Conservation (phyloP, 495 filamentous ascomycete species). For the Tuber brumale region DNA sequence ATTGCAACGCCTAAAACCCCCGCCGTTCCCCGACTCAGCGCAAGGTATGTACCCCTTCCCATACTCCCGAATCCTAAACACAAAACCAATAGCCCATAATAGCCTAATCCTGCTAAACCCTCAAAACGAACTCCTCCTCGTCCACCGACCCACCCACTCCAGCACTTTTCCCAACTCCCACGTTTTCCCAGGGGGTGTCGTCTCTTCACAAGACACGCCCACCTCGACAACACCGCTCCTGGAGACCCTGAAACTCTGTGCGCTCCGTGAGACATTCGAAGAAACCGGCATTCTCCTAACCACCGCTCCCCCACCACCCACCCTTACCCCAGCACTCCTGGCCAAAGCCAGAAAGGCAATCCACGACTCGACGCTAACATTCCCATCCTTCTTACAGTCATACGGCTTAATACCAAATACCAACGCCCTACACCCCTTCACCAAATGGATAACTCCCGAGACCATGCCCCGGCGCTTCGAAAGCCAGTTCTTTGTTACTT, state of each 20-base stretch:
- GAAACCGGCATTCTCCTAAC: conserved; percentile 87
- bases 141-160: conserved; percentile 76
- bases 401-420: conserved; percentile 10
- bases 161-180: conserved; percentile 83
- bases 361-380: conserved; percentile 53
- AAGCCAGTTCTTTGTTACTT: conserved; percentile 94
- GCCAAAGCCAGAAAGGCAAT: conserved; percentile 63
- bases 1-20: conserved; percentile 6
- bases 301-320: conserved; percentile 50
- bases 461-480: conserved; percentile 67
- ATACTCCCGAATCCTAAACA: conserved; percentile 11
- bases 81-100: conserved; percentile 11
- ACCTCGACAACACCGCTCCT: conserved; percentile 54
- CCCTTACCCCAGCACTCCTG: conserved; percentile 48
- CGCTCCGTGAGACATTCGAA: conserved; percentile 88
- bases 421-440: conserved; percentile 72
- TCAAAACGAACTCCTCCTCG: conserved; percentile 74
- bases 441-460: conserved; percentile 80
- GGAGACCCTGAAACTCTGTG: conserved; percentile 53
- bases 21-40: conserved; percentile 41
- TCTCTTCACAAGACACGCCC: conserved; percentile 51
- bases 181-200: conserved; percentile 92
- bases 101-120: conserved; percentile 84
- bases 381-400: conserved; percentile 50
- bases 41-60: conserved; percentile 41